phyloP scores from a whole-genome alignment of 352 stramenopile genomes.

The Pythium pyrilobum region DNA sequence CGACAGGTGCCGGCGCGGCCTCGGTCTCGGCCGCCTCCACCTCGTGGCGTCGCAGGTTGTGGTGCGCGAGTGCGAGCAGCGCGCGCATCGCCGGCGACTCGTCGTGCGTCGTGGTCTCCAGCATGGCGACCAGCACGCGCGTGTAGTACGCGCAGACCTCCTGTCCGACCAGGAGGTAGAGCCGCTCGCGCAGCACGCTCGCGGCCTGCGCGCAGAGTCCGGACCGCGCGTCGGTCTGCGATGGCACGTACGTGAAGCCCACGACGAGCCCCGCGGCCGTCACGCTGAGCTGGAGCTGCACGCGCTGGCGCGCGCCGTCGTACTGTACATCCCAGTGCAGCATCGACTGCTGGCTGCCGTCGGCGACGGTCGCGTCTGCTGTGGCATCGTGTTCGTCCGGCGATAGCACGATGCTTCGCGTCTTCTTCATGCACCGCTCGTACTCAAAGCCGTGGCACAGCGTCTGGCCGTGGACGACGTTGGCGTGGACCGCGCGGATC shows the following conservation, averaged over 20 bases:
- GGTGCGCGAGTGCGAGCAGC: background rate
- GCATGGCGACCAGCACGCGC: background rate
- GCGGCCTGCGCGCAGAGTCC: background rate
- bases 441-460: background rate
- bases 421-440: background rate
- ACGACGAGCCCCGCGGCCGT: background rate
- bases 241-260: background rate
- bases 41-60: background rate
- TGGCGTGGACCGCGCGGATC: background rate
- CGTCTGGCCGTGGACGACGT: background rate
- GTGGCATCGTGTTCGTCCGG: background rate
- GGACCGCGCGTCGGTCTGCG: background rate
- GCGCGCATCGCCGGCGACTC: background rate
- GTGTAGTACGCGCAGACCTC: background rate
- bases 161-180: background rate
- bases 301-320: background rate
- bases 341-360: no score
- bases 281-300: background rate
- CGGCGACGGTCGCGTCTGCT: background rate
- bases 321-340: background rate
- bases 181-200: background rate
- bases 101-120: background rate
- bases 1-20: background rate
- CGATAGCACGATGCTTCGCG: background rate
- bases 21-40: background rate